A percentile compares a stretch with the other conserved stretches of the same genome.
Conservation (phyloP, 345 rosid species). For the Viola odorata region DNA sequence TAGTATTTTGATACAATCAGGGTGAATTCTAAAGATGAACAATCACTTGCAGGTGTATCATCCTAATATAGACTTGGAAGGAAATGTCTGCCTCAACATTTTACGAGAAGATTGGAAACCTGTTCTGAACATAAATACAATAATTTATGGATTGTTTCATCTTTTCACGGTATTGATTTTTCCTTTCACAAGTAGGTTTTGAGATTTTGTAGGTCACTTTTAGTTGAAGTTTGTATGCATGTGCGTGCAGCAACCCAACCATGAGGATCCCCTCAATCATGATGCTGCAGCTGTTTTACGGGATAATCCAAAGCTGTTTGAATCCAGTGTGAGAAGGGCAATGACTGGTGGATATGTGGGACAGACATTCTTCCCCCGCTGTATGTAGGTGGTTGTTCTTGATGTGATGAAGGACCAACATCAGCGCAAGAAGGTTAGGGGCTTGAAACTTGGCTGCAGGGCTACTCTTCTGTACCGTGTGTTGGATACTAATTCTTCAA, state of each 20-base stretch:
- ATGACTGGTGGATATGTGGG: slow-evolving; percentile 84
- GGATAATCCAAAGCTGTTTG: slow-evolving; percentile 69
- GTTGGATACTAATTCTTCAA: slow-evolving; percentile 1
- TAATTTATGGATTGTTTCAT: slow-evolving; percentile 76
- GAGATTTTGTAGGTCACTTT: not conserved
- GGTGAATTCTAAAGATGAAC: too few relatives aligned
- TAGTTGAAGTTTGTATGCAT: not conserved
- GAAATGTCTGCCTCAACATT: slow-evolving; percentile 83
- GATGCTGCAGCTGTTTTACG: slow-evolving; percentile 80
- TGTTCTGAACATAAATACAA: slow-evolving; percentile 79
- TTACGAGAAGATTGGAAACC: slow-evolving; percentile 95
- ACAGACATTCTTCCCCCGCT: slow-evolving; percentile 58
- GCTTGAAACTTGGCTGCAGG: not conserved
- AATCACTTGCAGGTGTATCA: slow-evolving; percentile 60
- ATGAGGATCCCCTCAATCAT: slow-evolving; percentile 82
- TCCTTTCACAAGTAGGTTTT: not conserved
- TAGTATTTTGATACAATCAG: not conserved
- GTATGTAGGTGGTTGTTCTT: slow-evolving; percentile 36
- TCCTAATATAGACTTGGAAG: slow-evolving; percentile 92
- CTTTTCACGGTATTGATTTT: slow-evolving; percentile 62
- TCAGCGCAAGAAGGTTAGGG: not conserved
- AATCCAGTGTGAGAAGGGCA: slow-evolving; percentile 65
- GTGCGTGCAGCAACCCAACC: slow-evolving; percentile 62
- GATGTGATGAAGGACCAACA: not conserved
- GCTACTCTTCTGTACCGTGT: not conserved